phyloP scores from a whole-genome alignment of 768 basidiomycete genomes.

The Rhodotorula diobovata region DNA sequence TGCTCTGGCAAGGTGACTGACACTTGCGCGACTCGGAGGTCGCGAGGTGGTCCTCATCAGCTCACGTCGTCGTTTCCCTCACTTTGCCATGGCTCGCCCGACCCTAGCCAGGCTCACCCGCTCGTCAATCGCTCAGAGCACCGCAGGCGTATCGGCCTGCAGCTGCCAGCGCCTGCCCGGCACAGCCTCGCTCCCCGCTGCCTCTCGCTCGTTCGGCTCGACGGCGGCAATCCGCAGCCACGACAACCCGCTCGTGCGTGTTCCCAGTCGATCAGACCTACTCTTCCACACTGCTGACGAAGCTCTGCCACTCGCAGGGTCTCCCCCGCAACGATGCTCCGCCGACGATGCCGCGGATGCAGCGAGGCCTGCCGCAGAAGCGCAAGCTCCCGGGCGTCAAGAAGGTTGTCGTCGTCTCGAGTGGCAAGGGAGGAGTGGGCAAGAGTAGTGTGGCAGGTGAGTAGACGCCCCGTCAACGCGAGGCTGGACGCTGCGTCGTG shows the following conservation, averaged over 20 bases:
- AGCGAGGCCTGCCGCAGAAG: slow-evolving; percentile 49
- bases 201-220: slow-evolving; percentile 4
- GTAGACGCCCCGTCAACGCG: slow-evolving; percentile 23
- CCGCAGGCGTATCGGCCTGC: background rate
- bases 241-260: slow-evolving; percentile 42
- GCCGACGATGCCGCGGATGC: slow-evolving; percentile 50
- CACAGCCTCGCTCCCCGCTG: background rate
- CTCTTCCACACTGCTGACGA: background rate
- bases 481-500: background rate
- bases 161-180: background rate
- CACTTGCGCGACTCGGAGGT: no score
- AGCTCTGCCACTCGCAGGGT: slow-evolving; percentile 44
- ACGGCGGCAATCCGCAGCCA: slow-evolving; percentile 1
- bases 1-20: no score
- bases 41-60: no score
- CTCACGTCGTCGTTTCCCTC: background rate
- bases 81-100: background rate
- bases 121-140: background rate
- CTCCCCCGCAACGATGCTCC: slow-evolving; percentile 49
- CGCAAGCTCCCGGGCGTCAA: slow-evolving; percentile 59
- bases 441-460: slow-evolving; percentile 88
- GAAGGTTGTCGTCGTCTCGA: slow-evolving; percentile 76
- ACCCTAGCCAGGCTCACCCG: background rate
- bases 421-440: slow-evolving; percentile 92
- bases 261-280: background rate